Base-by-base conservation (phyloP, 1,284 basidiomycete genomes). In the Ustilago sp. region DNA sequence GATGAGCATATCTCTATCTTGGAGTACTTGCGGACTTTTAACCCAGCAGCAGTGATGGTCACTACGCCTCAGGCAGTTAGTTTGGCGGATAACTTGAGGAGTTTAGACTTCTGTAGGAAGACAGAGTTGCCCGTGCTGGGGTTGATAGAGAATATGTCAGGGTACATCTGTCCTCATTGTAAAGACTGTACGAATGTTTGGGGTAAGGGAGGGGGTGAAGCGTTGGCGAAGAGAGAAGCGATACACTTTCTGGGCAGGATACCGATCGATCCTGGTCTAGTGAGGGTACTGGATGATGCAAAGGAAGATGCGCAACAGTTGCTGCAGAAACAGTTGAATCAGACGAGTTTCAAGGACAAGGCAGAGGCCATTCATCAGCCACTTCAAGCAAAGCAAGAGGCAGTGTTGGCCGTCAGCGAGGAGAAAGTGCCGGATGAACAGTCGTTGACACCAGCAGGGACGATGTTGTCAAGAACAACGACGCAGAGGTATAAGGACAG, bases 51-150 rank as follows among this genome's bases (percentile, higher is more conserved):
- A 7, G 90, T 99, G 59, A 90, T 99, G 74, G 95, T 99, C 72
- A 98, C 96, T 35, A 99, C 97, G 1, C 97, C 97, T 11, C 97
- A 99, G 88, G 95, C 94, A 15, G 94, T 99, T 43, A 95, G 96
- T 1, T 89, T 99, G 54, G 91, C 94, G 85, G 97, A 99, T 87
- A 94, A 93, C 50, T 91, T 95, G 88, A 98, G 99, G 87, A 96
- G 94, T 74, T 89, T 99, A 64, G 95, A 95, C 50, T 99, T 99
- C 87, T 94, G 95, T 13, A 91, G 92, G 19, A 91, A 94, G 31
- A 93, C 95, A 55, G 89, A 90, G 36, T 88, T 99, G 9, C 94
- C 93, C 5, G 91, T 99, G n/a, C 88, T 98, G 53, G 97, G 97
- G 7, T 87, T 99, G 57, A 92, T 99, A 72, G 97, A 99, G 86